These are phyloP conservation scores for Cytospora piceicola DNA, from an alignment of 2,329 filamentous ascomycete genomes.

Conservation along the genomic window DNA sequence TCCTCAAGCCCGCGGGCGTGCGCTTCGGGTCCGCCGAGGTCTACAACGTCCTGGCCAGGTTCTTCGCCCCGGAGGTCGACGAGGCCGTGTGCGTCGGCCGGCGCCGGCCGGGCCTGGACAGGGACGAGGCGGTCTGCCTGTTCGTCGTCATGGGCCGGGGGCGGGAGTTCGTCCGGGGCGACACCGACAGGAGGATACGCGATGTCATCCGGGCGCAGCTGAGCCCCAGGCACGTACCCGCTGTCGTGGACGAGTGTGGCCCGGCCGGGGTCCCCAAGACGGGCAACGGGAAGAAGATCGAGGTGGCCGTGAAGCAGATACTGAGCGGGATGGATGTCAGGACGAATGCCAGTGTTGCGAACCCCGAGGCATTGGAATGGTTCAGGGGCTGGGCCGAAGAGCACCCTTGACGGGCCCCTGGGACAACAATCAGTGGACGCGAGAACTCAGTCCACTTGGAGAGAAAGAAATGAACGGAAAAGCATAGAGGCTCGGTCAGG, in stretches of 20 bases:
- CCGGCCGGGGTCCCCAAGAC: constrained; percentile 85
- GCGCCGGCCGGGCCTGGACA: constrained; percentile 65
- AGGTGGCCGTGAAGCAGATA: constrained; percentile 96
- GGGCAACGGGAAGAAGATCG: constrained; percentile 95
- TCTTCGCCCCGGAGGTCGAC: constrained; percentile 77
- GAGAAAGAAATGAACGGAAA: constrained; percentile 15
- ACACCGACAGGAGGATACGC: constrained; percentile 69
- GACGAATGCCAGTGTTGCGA: constrained; percentile 91
- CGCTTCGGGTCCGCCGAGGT: constrained; percentile 94
- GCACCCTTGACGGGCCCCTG: constrained; percentile 41
- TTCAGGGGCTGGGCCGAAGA: constrained; percentile 76
- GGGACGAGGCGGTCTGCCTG: constrained; percentile 83
- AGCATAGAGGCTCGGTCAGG: constrained; percentile 2
- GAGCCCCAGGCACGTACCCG: constrained; percentile 87
- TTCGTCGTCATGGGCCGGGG: constrained; percentile 78
- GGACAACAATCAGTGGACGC: background rate
- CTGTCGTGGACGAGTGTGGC: constrained; percentile 73
- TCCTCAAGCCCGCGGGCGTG: constrained; percentile 89
- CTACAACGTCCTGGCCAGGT: constrained; percentile 87
- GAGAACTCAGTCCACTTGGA: background rate
- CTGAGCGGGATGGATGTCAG: constrained; percentile 84
- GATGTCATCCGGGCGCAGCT: constrained; percentile 73
- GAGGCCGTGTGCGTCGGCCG: constrained; percentile 89
- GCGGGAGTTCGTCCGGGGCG: constrained; percentile 51
- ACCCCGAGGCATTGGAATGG: constrained; percentile 85